Conservation (phyloP, 805 yeast genomes). For the Metschnikowia noctiluminum region DNA sequence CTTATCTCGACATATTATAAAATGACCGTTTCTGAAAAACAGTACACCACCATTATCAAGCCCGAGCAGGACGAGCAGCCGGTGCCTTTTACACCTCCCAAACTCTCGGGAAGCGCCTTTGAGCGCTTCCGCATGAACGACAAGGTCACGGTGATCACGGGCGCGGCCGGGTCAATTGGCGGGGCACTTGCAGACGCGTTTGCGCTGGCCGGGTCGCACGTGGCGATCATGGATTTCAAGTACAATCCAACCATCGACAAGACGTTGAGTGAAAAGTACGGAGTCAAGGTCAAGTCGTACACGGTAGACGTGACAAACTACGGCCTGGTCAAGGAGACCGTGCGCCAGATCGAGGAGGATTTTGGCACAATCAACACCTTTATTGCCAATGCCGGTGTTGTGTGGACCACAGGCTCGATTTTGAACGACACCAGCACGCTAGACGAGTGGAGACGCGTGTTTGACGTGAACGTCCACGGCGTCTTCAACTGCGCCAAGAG, state of each 20-base stretch:
- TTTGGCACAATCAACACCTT: slow-evolving; percentile 80
- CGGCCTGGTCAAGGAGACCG: slow-evolving; percentile 46
- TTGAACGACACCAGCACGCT: slow-evolving; percentile 44
- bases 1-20: no score
- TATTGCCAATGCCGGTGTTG: slow-evolving; percentile 84
- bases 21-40: slow-evolving; percentile 5
- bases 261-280: slow-evolving; percentile 43
- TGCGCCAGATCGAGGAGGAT: slow-evolving; percentile 54
- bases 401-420: slow-evolving; percentile 44
- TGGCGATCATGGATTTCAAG: slow-evolving; percentile 42
- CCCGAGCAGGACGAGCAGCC: slow-evolving; percentile 16
- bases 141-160: slow-evolving; percentile 29
- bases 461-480: slow-evolving; percentile 44
- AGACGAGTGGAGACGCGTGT: slow-evolving; percentile 66
- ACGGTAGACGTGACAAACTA: slow-evolving; percentile 53
- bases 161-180: slow-evolving; percentile 32
- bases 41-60: slow-evolving; percentile 18
- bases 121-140: slow-evolving; percentile 20
- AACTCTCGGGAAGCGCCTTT: slow-evolving; percentile 14
- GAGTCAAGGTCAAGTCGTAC: slow-evolving; percentile 61
- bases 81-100: slow-evolving; percentile 17
- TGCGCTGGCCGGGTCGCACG: slow-evolving; percentile 63
- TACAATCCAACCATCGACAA: slow-evolving; percentile 26
- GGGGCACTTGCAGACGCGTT: slow-evolving; percentile 27
- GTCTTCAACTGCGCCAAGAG: slow-evolving; percentile 57